Evolutionary conservation across 2,329 filamentous ascomycete genomes (phyloP).

Genomic region (Aciculosporium take): DNA sequence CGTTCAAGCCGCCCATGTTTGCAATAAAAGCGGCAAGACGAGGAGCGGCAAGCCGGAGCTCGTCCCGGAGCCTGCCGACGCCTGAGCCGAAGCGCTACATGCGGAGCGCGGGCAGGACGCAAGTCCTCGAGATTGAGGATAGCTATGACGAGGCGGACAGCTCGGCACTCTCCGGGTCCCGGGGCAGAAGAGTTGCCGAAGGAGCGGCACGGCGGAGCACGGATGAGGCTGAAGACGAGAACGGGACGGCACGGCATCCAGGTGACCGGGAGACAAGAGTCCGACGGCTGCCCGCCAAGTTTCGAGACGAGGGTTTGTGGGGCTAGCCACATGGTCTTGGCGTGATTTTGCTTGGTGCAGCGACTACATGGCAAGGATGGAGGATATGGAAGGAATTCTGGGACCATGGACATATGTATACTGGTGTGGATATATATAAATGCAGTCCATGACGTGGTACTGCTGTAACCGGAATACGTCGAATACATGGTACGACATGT

Average conservation of each 20-base stretch:
- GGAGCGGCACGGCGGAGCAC: constrained; percentile 5
- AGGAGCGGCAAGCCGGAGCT: neutral
- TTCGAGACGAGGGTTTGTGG: constrained; percentile 20
- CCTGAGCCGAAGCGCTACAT: neutral
- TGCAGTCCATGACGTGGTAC: too few species aligned
- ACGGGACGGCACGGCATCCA: constrained; percentile 16
- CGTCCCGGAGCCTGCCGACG: neutral
- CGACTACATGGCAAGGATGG: too few species aligned
- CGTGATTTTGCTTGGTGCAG: too few species aligned
- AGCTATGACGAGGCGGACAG: constrained; percentile 13
- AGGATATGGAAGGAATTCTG: too few species aligned
- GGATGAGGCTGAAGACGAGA: constrained; percentile 15
- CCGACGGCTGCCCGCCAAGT: constrained; percentile 22
- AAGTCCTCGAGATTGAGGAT: constrained; percentile 15
- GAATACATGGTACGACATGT: too few species aligned
- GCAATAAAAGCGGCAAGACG: neutral
- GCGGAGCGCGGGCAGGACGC: neutral
- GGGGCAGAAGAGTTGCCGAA: neutral
- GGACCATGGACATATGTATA: too few species aligned
- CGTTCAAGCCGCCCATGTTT: neutral
- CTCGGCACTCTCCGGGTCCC: neutral
- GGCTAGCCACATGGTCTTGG: constrained; percentile 5
- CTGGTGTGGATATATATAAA: too few species aligned
- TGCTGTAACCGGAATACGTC: too few species aligned
- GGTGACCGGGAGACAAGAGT: constrained; percentile 16